These are phyloP conservation scores for Fusarium sp. DNA, from an alignment of 2,329 filamentous ascomycete species.

Conservation along the genomic window DNA sequence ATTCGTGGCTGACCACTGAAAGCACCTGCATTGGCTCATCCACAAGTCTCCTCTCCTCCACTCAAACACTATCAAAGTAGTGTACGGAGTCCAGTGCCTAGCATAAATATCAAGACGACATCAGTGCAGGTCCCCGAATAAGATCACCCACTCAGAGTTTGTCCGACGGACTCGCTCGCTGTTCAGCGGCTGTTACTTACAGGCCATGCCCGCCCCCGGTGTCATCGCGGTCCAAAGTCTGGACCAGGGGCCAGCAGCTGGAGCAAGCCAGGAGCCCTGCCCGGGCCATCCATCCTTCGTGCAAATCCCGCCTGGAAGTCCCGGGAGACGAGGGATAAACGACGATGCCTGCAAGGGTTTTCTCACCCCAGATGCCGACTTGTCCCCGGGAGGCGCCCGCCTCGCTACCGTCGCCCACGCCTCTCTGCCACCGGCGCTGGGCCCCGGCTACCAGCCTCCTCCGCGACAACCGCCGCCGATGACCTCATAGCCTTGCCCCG, in stretches of 20 bases:
- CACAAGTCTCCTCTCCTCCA: constrained; percentile 17
- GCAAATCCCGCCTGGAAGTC: constrained; percentile 23
- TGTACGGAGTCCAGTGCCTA: background rate
- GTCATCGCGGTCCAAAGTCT: constrained; percentile 11
- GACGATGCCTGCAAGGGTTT: constrained; percentile 29
- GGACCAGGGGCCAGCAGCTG: background rate
- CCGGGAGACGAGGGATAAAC: constrained; percentile 33
- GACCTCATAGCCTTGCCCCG: constrained; percentile 38
- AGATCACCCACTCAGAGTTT: background rate
- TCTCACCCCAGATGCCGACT: constrained; percentile 38
- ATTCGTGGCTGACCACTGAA: constrained; percentile 34
- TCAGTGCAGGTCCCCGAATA: background rate
- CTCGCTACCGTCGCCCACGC: constrained; percentile 23
- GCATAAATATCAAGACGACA: background rate
- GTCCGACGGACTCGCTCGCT: background rate
- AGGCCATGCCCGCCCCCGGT: background rate
- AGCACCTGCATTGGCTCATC: constrained; percentile 32
- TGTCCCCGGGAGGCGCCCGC: constrained; percentile 32
- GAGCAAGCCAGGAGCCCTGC: background rate
- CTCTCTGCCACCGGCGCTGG: constrained; percentile 10
- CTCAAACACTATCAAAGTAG: constrained; percentile 6
- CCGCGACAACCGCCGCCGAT: constrained; percentile 40
- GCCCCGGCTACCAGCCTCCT: constrained; percentile 16
- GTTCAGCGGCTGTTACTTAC: background rate
- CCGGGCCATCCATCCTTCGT: background rate